Conservation (phyloP, 768 basidiomycete species). For the Agaricus sinodeliciosus region DNA sequence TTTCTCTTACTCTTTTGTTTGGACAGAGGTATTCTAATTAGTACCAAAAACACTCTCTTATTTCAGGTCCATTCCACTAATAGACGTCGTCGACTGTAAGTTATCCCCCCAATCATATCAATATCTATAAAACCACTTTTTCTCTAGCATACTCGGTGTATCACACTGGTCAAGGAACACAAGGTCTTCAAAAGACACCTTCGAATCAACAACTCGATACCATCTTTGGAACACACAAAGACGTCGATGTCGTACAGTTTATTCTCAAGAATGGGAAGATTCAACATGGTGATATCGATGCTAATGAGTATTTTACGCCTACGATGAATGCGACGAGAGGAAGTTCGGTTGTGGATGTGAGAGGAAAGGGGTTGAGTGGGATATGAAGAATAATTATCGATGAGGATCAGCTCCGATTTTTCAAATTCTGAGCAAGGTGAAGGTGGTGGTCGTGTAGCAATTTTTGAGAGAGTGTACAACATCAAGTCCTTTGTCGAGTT, state of each 20-base stretch:
- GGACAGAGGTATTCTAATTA: conserved; percentile 10
- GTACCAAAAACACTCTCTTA: neutral
- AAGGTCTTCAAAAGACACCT: conserved; percentile 66
- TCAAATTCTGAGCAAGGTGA: too few relatives aligned
- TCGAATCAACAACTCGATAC: conserved; percentile 84
- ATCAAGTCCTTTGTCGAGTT: too few relatives aligned
- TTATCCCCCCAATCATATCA: neutral
- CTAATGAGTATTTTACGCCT: neutral
- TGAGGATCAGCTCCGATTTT: too few relatives aligned
- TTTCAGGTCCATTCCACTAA: conserved; percentile 51
- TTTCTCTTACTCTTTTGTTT: neutral
- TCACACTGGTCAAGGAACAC: conserved; percentile 64
- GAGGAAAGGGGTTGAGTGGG: conserved; percentile 26
- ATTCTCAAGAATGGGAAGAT: conserved; percentile 62
- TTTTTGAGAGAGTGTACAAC: too few relatives aligned
- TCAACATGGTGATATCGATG: conserved; percentile 37
- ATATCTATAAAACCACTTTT: neutral
- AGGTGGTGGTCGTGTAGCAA: too few relatives aligned
- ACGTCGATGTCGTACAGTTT: conserved; percentile 51
- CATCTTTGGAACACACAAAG: conserved; percentile 58
- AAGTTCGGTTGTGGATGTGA: conserved; percentile 31
- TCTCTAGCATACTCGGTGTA: conserved; percentile 63
- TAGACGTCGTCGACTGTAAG: conserved; percentile 81
- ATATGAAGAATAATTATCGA: neutral
- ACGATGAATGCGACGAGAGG: conserved; percentile 21